Percentiles rank a stretch among this genome's conserved stretches.
Conservation (phyloP, 768 basidiomycete species). For the Rhodotorula toruloides region DNA sequence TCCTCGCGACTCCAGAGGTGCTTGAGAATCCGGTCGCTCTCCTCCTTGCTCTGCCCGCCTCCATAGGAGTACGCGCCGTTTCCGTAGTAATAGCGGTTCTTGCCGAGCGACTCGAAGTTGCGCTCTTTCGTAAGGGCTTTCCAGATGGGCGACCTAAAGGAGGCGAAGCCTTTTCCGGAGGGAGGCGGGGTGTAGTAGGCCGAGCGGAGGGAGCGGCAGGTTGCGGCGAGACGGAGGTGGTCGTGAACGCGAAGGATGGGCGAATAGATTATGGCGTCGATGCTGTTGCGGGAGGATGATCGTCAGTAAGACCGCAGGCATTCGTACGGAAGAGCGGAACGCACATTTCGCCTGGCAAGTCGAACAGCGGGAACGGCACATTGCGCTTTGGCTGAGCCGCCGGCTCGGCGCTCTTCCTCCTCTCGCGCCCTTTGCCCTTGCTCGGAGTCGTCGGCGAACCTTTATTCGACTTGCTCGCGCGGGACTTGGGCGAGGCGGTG, state of each 20-base stretch:
- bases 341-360: slow-evolving; percentile 7
- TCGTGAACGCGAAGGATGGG: slow-evolving; percentile 6
- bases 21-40: neutral
- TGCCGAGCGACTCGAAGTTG: neutral
- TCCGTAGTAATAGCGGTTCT: neutral
- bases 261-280: slow-evolving; percentile 8
- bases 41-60: neutral
- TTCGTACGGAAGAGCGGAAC: neutral
- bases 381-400: neutral
- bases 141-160: neutral
- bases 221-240: slow-evolving; percentile 22
- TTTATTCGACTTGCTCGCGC: neutral
- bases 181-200: slow-evolving; percentile 12
- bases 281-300: too few species aligned
- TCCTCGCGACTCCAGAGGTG: slow-evolving; percentile 11
- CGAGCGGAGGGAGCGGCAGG: slow-evolving; percentile 17
- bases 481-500: neutral
- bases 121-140: neutral
- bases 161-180: neutral
- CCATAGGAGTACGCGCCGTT: neutral
- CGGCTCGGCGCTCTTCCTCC: too few species aligned
- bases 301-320: too few species aligned
- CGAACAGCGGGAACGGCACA: neutral
- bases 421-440: too few species aligned
- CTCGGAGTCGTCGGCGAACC: too few species aligned